Evolutionary conservation across 2,329 filamentous ascomycete genomes (phyloP), one percentile per base, ranked within the genome.

Genomic region (Aureobasidium sp.): DNA sequence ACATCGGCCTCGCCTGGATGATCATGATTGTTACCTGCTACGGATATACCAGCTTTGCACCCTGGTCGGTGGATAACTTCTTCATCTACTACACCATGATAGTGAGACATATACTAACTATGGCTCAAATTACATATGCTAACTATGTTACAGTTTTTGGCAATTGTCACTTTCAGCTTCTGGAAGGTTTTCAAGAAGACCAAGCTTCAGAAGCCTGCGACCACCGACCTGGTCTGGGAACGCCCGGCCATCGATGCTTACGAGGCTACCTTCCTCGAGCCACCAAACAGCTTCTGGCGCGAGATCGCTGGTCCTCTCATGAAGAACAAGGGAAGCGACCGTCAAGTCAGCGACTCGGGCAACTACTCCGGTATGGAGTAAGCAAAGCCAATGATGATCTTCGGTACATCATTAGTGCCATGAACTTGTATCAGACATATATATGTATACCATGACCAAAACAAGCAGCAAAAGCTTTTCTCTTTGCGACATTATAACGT

Each of bases 161-260:
- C 79, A 0, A 78, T 80, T 7, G 69, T 83, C 39, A 73, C 84
- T 32, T 87, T 81, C 69, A 58, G 80, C 25, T 77, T 77, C 67
- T 90, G 85, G 84, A 90, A 89, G 74, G 8, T 88, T 1, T 25
- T 84, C 70, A 83, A 85, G 75, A 77, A 76, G 62, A 88, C 86
- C 1, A 78, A 78, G 63, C 75, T 82, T 57, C 75, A 85, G 21
- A 73, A 73, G 3, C 75, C 85, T 0, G 69, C 76, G 5, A 81
- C 88, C 68, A 78, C 79, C 3, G 84, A 87, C 67, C 75, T 87
- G 16, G 74, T 84, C 47, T 83, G 83, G 83, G 79, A 87, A 67
- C 75, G 79, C 16, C 83, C 83, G 25, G 67, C 77, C 27, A 82
- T 86, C 61, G 84, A 86, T 63, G 77, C 77, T 0, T 85, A 86